A percentile compares a stretch with the other conserved stretches of the same genome.
Evolutionary conservation across 768 basidiomycete genomes (phyloP).

Genomic region (Phylloporus arenicola): DNA sequence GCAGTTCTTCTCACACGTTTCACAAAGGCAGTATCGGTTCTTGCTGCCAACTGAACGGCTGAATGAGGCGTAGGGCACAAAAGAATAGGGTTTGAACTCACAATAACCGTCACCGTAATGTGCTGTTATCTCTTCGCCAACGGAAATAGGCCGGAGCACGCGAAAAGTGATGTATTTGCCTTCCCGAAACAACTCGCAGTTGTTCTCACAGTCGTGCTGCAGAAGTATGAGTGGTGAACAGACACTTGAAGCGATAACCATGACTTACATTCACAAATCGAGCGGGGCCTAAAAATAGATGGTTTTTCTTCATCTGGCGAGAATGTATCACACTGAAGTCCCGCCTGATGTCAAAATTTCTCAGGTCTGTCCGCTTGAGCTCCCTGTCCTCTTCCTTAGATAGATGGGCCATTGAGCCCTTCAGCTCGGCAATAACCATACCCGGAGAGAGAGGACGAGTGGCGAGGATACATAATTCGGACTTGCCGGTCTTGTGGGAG

Average conservation of each 20-base stretch:
- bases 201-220: conserved; percentile 87
- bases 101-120: conserved; percentile 91
- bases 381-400: conserved; percentile 83
- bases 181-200: conserved; percentile 84
- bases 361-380: conserved; percentile 74
- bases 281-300: conserved; percentile 85
- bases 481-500: conserved; percentile 82
- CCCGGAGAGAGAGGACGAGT: conserved; percentile 66
- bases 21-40: conserved; percentile 76
- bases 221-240: conserved; percentile 1
- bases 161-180: conserved; percentile 88
- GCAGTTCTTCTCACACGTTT: conserved; percentile 76
- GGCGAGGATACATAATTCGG: conserved; percentile 82
- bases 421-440: conserved; percentile 75
- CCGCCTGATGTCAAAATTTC: conserved; percentile 64
- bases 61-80: conserved; percentile 27
- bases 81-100: conserved; percentile 39
- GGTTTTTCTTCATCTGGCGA: conserved; percentile 87
- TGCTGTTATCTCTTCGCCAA: conserved; percentile 85
- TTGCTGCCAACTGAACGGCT: conserved; percentile 51
- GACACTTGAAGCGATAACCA: not conserved
- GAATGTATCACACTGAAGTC: conserved; percentile 92
- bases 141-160: conserved; percentile 66
- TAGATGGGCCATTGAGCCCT: conserved; percentile 86
- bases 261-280: conserved; percentile 84